Base-by-base conservation (phyloP, 805 yeast genomes). In the Clavispora fructus region DNA sequence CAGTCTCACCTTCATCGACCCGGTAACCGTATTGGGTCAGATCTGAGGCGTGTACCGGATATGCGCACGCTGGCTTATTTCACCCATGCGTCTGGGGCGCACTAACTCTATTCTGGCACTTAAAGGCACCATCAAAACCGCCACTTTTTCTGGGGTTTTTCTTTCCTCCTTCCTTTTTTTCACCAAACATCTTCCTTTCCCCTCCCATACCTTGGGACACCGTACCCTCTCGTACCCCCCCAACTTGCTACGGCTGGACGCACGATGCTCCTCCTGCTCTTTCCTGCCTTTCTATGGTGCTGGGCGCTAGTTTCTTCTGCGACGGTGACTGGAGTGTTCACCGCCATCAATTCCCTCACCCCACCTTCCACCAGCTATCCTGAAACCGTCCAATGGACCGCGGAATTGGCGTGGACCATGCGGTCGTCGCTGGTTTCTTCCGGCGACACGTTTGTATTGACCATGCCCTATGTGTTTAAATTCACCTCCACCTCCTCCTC, bases 401-500 rank as follows among this genome's bases (percentile, higher is more conserved):
- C 61, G 7, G 42, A 49, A 0, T 30, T 63, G 7, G 42, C 43
- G 7, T 63, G 68, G 68, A 11, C 29, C 7, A 49, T 63, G 13
- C 30, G 43, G 9, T 56, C 59, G 16, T 3, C 44, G 8, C 39
- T 43, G 6, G 53, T 51, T 1, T n/a, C 17, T 0, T 35, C 67
- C 0, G 65, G 64, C 30, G 69, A 64, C 45, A 61, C 64, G 6
- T 64, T 64, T 33, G 45, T 54, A 11, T 56, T 64, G 39, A 39
- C 44, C 19, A 42, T 64, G 50, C 67, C 67, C 3, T 56, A 64
- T 50, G 64, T 57, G 11, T 62, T 51, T 43, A 57, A 56, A 37
- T 57, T 61, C 42, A 55, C 57, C 2, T 39, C 56, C 4, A 14
- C 46, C 6, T 28, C 46, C n/a, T 9, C 46, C 13, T 25, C 47